Percentiles rank a stretch among this genome's conserved stretches.
These are phyloP conservation scores for Aschersonia sp. DNA, from an alignment of 2,329 filamentous ascomycete species.

Conservation along the genomic window DNA sequence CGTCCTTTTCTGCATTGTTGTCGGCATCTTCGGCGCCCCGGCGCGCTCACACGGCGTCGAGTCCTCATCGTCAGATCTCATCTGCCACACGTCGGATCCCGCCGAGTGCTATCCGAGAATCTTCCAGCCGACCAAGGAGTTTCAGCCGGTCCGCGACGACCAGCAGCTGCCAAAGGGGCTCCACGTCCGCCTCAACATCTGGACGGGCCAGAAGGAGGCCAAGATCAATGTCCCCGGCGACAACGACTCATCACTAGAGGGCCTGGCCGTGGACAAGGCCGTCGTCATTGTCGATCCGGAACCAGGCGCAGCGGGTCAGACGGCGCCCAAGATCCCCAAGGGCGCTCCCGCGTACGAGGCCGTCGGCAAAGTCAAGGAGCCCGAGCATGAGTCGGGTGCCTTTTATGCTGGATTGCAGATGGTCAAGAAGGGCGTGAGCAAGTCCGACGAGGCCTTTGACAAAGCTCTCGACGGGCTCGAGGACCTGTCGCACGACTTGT, in stretches of 20 bases:
- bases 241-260: slow-evolving; percentile 28
- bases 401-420: slow-evolving; percentile 29
- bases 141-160: slow-evolving; percentile 47
- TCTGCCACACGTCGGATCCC: slow-evolving; percentile 47
- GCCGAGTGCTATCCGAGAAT: slow-evolving; percentile 51
- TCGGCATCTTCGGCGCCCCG: slow-evolving; percentile 12
- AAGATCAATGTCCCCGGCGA: slow-evolving; percentile 49
- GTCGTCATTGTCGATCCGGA: slow-evolving; percentile 40
- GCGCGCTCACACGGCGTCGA: slow-evolving; percentile 14
- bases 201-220: slow-evolving; percentile 49
- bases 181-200: slow-evolving; percentile 51
- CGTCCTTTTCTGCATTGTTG: slow-evolving; percentile 6
- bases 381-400: slow-evolving; percentile 15
- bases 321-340: slow-evolving; percentile 21
- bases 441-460: slow-evolving; percentile 23
- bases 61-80: slow-evolving; percentile 35
- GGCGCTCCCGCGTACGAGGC: slow-evolving; percentile 43
- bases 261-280: slow-evolving; percentile 35
- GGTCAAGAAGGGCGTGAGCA: slow-evolving; percentile 27
- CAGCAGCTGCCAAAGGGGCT: slow-evolving; percentile 52
- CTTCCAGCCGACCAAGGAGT: slow-evolving; percentile 50
- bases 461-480: slow-evolving; percentile 41
- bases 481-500: slow-evolving; percentile 53
- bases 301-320: slow-evolving; percentile 5
- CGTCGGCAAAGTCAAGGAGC: slow-evolving; percentile 41